Conservation (phyloP, 1,139 yeast genomes). For the Geotrichum cucujoidarum region DNA sequence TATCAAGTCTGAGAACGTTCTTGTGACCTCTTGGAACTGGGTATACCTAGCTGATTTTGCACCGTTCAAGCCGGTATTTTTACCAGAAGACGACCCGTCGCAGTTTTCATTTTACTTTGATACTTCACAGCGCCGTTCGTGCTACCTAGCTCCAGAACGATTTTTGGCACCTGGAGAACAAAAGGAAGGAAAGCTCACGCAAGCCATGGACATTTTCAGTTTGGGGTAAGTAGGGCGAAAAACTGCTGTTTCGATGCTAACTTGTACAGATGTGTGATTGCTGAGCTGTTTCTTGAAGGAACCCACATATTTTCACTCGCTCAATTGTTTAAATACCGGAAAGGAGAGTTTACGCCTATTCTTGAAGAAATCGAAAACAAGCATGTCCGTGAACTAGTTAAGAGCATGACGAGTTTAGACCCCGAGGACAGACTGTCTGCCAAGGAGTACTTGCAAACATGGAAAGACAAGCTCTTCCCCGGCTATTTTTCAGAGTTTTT, state of each 20-base stretch:
- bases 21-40: constrained; percentile 92
- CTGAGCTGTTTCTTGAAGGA: constrained; percentile 84
- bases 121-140: constrained; percentile 76
- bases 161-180: constrained; percentile 44
- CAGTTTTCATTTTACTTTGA: constrained; percentile 90
- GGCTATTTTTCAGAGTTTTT: constrained; percentile 63
- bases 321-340: constrained; percentile 76
- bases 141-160: constrained; percentile 94
- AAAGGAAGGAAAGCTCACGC: constrained; percentile 46
- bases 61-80: constrained; percentile 70
- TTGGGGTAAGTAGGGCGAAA: constrained; percentile 44
- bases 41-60: constrained; percentile 77
- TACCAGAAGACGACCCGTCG: constrained; percentile 95
- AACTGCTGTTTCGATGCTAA: background rate
- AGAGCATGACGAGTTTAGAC: constrained; percentile 57
- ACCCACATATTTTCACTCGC: constrained; percentile 80
- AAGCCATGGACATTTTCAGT: constrained; percentile 82
- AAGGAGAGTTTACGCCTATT: constrained; percentile 61
- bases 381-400: constrained; percentile 50
- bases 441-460: constrained; percentile 47
- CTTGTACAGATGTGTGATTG: constrained; percentile 59
- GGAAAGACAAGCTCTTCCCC: constrained; percentile 55
- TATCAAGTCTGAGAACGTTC: constrained; percentile 79
- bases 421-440: constrained; percentile 60
- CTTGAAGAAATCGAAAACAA: constrained; percentile 51